phyloP scores from a whole-genome alignment of 768 basidiomycete genomes.

The Auriscalpium orientale region DNA sequence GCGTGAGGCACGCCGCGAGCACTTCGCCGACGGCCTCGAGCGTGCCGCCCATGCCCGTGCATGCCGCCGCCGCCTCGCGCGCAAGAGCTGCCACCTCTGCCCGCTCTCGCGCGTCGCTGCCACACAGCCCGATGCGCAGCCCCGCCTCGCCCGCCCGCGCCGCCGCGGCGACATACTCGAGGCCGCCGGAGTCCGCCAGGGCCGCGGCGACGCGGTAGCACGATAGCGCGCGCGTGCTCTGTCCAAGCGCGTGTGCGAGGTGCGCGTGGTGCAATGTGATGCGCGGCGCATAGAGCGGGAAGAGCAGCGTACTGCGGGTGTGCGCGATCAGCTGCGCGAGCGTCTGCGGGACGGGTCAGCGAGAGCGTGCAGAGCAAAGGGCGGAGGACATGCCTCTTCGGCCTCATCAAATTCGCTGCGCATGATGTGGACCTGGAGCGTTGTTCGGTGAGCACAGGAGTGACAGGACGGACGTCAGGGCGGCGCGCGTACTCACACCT shows the following conservation, averaged over 20 bases:
- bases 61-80: slow-evolving; percentile 23
- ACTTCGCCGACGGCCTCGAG: slow-evolving; percentile 49
- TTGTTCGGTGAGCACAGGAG: background rate
- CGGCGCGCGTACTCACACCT: slow-evolving; percentile 34
- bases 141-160: slow-evolving; percentile 47
- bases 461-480: background rate
- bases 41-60: slow-evolving; percentile 42
- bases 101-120: slow-evolving; percentile 10
- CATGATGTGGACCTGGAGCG: slow-evolving; percentile 51
- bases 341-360: slow-evolving; percentile 21
- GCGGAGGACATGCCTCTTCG: slow-evolving; percentile 30
- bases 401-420: slow-evolving; percentile 63
- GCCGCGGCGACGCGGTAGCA: slow-evolving; percentile 60
- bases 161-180: slow-evolving; percentile 36
- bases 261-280: slow-evolving; percentile 67
- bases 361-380: background rate
- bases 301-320: slow-evolving; percentile 51
- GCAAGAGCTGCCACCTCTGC: slow-evolving; percentile 11
- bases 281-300: slow-evolving; percentile 47
- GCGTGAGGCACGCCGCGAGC: slow-evolving; percentile 38
- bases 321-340: slow-evolving; percentile 51
- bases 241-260: slow-evolving; percentile 60
- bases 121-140: slow-evolving; percentile 38
- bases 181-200: slow-evolving; percentile 29
- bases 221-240: slow-evolving; percentile 42